phyloP scores from a whole-genome alignment of 106 monocot genomes.

The Acorus gramineus region DNA sequence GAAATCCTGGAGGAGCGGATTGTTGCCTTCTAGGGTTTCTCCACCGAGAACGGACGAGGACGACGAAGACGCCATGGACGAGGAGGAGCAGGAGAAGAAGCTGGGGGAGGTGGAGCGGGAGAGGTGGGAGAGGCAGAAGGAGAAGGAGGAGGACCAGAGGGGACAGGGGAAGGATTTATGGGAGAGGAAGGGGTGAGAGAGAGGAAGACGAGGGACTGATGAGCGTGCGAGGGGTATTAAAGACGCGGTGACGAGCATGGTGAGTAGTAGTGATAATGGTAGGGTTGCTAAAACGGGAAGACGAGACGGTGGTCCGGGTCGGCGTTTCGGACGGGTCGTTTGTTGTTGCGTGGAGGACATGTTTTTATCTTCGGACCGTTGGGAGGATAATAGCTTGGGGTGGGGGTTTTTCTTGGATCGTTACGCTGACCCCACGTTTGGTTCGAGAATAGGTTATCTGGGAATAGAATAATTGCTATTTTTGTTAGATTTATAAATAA shows the following conservation, averaged over 20 bases:
- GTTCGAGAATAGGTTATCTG: too few relatives aligned
- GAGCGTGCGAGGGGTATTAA: conserved; percentile 21
- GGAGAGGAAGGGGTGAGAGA: conserved; percentile 18
- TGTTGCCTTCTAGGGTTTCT: conserved; percentile 19
- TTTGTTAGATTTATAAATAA: too few relatives aligned
- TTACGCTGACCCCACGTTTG: too few relatives aligned
- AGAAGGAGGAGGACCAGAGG: not conserved
- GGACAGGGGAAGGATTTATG: not conserved
- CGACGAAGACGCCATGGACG: conserved; percentile 2
- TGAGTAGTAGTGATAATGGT: not conserved
- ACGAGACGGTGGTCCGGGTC: too few relatives aligned
- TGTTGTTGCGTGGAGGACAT: too few relatives aligned
- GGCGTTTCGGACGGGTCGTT: too few relatives aligned
- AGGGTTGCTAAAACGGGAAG: too few relatives aligned
- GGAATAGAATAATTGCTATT: too few relatives aligned
- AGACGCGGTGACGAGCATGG: conserved; percentile 12
- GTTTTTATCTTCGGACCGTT: too few relatives aligned
- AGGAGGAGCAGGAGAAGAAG: conserved; percentile 1
- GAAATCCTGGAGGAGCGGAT: conserved; percentile 66
- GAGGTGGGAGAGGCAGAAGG: conserved; percentile 6
- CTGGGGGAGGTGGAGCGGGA: not conserved
- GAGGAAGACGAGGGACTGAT: conserved; percentile 51
- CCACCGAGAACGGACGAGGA: not conserved
- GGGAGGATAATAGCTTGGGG: too few relatives aligned
- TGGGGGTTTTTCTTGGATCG: too few relatives aligned